Percentiles rank a stretch among this genome's conserved stretches.
Conservation (phyloP, 345 rosid genomes). For the Anastatica hierochuntica region DNA sequence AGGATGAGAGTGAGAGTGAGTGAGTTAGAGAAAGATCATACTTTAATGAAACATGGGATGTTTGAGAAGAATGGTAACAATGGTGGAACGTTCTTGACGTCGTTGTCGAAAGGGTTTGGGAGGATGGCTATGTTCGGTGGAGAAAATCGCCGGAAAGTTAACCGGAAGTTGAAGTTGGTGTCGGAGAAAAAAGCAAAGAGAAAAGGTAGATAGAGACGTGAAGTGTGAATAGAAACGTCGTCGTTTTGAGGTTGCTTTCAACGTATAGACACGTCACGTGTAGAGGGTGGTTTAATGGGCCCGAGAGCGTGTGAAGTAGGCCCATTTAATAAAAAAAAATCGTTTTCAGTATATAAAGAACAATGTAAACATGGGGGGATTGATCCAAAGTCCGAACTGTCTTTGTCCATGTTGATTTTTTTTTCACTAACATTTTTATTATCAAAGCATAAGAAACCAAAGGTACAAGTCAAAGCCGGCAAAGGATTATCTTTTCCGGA, state of each 20-base stretch:
- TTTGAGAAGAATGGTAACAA: slow-evolving; percentile 48
- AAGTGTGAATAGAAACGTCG: slow-evolving; percentile 3
- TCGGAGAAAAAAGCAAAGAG: slow-evolving; percentile 44
- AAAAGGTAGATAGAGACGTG: slow-evolving; percentile 8
- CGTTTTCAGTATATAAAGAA: slow-evolving; percentile 20
- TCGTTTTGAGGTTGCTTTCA: not conserved
- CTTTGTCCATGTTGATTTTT: slow-evolving; percentile 1
- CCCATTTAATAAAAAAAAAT: slow-evolving; percentile 14
- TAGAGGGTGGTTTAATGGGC: slow-evolving; percentile 13
- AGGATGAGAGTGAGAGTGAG: slow-evolving; percentile 94
- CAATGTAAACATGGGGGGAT: slow-evolving; percentile 21
- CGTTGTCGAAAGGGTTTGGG: slow-evolving; percentile 74
- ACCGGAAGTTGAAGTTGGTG: slow-evolving; percentile 39
- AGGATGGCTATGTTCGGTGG: slow-evolving; percentile 54
- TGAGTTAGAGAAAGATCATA: slow-evolving; percentile 83
- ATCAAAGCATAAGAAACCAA: no score
- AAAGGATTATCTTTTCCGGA: no score
- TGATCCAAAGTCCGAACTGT: no score
- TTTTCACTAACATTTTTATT: no score
- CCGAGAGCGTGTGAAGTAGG: slow-evolving; percentile 4
- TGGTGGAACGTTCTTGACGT: slow-evolving; percentile 56
- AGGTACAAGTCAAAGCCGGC: no score
- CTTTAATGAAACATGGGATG: slow-evolving; percentile 79
- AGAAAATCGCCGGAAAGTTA: slow-evolving; percentile 41
- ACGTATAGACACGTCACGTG: slow-evolving; percentile 16